Conservation (phyloP, 192 early-diverging fungal genomes). For the Backusella circina region DNA sequence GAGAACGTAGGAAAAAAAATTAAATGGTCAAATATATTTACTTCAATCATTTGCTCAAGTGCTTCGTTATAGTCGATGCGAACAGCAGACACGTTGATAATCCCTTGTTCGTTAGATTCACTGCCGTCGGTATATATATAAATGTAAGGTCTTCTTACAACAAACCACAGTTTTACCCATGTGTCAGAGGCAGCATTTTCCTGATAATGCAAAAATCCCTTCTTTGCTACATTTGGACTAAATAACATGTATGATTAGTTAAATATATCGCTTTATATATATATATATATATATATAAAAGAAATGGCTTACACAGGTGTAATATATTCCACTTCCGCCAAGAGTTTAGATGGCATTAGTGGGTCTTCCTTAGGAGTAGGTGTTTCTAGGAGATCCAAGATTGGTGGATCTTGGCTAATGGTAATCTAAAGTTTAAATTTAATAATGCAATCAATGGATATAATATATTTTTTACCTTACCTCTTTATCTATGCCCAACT, state of each 20-base stretch:
- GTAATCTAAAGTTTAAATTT: slow-evolving; percentile 18
- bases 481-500: slow-evolving; percentile 37
- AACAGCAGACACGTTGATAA: slow-evolving; percentile 72
- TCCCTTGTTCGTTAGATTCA: slow-evolving; percentile 62
- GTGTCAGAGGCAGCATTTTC: slow-evolving; percentile 49
- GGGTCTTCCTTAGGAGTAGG: slow-evolving; percentile 18
- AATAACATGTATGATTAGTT: background rate
- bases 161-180: slow-evolving; percentile 81
- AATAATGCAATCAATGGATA: background rate
- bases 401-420: slow-evolving; percentile 46
- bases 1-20: slow-evolving; percentile 34
- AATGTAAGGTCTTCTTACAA: slow-evolving; percentile 76
- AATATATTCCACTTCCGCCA: slow-evolving; percentile 41
- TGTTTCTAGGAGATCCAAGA: background rate
- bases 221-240: slow-evolving; percentile 49
- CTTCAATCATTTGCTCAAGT: slow-evolving; percentile 57
- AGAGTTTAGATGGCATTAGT: slow-evolving; percentile 23
- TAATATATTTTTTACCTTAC: background rate
- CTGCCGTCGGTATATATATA: slow-evolving; percentile 65
- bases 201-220: slow-evolving; percentile 48
- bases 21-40: slow-evolving; percentile 23
- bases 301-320: slow-evolving; percentile 40
- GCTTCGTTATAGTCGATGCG: slow-evolving; percentile 56
- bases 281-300: too few relatives aligned
- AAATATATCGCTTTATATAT: background rate